Base-by-base conservation (phyloP, 257 asterid genomes). In the Mitragyna speciosa region DNA sequence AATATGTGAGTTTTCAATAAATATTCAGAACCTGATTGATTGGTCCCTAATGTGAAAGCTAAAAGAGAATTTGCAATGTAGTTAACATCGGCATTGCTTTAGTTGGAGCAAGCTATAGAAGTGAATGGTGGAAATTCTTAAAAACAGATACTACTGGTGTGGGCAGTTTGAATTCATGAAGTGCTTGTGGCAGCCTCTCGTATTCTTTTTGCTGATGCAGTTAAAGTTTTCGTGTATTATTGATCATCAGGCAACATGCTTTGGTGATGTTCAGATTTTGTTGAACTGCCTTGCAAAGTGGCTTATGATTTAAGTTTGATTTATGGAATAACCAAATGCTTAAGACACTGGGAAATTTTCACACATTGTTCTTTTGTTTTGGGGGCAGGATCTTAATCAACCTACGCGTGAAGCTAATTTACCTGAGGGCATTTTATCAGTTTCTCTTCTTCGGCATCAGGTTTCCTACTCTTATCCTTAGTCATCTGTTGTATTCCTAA, bases 391-490 rank as follows among this genome's bases (percentile, higher is more conserved):
- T 84, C 90, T 91, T 81, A 89, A 90, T 78, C 97, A 83, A 76
- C 96, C 95, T 20, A 90, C 74, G 79, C 66, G 66, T 7, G 97
- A 91, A 88, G 87, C 86, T 77, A 56, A 72, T 73, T 48, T 94
- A 43, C 97, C 97, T 47, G 88, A 84, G 70, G 98, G 98, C 71
- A 80, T 90, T 82, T 85, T 96, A 86, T 87, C 98, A 74, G 99
- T 96, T 80, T 82, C 98, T 87, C 97, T 96, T 84, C 89, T 96
- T 73, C 91, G 97, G 89, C 99, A 96, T 82, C 99, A 96, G 99
- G 99, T 96, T 81, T 76, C 72, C 81, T 82, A 84, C 82, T 80
- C 73, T 78, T 80, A 68, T 72, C 80, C 75, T 65, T 48, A 39
- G 6, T 74, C 73, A 68, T 82, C 70, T 78, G 80, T 76, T 83